Evolutionary conservation across 2,329 filamentous ascomycete genomes (phyloP), one percentile per base, ranked within the genome.

Genomic region (Hyphodiscus sp.): DNA sequence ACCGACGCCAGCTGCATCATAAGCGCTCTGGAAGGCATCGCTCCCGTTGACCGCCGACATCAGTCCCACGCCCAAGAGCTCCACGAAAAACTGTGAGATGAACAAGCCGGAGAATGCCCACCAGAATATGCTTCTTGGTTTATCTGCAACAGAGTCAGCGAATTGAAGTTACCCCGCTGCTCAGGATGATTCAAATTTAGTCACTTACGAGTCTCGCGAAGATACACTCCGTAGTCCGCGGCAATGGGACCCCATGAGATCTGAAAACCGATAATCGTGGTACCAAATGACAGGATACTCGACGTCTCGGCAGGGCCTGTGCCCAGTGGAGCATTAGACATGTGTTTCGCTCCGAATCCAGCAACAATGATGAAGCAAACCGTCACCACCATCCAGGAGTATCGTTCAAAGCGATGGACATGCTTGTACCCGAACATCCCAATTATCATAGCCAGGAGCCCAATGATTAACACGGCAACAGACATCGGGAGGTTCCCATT

Each of bases 161-260:
- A 13, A 13, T 4, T n/a, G 11, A n/a, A 38, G 33, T n/a, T n/a
- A n/a, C n/a, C 33, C 33, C 4, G 33, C 11, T 38, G 16, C 13
- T n/a, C 33, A 38, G 5, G 23, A 26, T 26, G 23, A 26, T 3
- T 26, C 23, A 38, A n/a, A 10, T 13, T n/a, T 4, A n/a, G 33
- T 2, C 5, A 15, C 33, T 38, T 38, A 38, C 33, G 11, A 15
- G 16, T 38, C 16, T 38, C 33, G 33, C 33, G 85, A 62, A 89
- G 86, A 69, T 90, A 91, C 47, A 88, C 85, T 38, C 84, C 88
- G 68, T 89, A 91, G 65, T 91, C 87, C 9, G 85, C 83, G 0
- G 87, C 85, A 55, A 84, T 86, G 15, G 78, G 78, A 1, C 83
- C 80, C 87, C 87, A 91, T 54, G 86, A 79, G 2, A 85, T 82